phyloP scores from a whole-genome alignment of 768 basidiomycete genomes.

The Asterophora lycoperdoides region DNA sequence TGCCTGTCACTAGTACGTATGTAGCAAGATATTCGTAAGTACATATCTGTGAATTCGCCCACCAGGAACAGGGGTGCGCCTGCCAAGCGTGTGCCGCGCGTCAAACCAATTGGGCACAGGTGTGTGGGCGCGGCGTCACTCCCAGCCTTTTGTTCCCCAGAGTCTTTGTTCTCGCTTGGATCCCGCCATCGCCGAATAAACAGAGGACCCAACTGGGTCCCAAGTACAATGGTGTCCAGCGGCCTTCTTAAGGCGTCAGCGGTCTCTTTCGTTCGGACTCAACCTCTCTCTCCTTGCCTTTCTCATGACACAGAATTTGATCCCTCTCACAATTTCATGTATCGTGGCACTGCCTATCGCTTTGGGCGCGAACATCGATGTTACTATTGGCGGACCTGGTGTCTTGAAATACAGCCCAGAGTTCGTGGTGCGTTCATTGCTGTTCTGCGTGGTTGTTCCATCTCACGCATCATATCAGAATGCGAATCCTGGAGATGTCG shows the following conservation, averaged over 20 bases:
- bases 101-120: no score
- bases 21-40: no score
- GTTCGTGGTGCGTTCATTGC: conserved; percentile 31
- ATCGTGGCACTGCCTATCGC: conserved; percentile 26
- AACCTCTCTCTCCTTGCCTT: neutral
- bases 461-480: conserved; percentile 26
- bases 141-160: no score
- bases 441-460: neutral
- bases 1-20: no score
- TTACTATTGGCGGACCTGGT: conserved; percentile 46
- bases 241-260: neutral
- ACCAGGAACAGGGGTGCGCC: no score
- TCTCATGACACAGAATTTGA: neutral
- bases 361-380: conserved; percentile 34
- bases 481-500: conserved; percentile 41
- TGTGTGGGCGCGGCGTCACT: no score
- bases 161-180: no score
- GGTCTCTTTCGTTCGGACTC: neutral
- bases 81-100: no score
- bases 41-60: no score
- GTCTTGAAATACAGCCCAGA: conserved; percentile 37
- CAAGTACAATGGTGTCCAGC: neutral
- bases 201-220: no score
- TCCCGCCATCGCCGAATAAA: no score
- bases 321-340: neutral